Evolutionary conservation across 306 rosid species (phyloP), one percentile per base, ranked within the genome.

Genomic region (Pyrus communis): DNA sequence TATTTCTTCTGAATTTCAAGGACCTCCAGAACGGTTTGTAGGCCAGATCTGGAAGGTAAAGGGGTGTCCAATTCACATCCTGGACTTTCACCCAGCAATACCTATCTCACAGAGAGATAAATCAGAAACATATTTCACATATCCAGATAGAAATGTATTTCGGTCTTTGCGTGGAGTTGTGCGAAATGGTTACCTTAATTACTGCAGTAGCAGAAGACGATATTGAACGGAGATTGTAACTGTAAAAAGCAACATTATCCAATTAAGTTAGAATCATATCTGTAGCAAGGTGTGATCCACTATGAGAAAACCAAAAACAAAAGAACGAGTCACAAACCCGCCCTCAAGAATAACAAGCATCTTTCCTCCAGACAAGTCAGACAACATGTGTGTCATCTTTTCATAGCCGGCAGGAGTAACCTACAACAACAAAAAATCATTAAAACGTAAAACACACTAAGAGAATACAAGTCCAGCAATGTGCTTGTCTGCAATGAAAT

Each of bases 291-390:
- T 51, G 55, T 17, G 21, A 51, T 51, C 55, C 55, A 51, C 38
- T 54, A 38, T 51, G 57, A 75, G 22, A 74, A 60, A 80, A 70
- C 77, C 54, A 71, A 40, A 19, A 75, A 40, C 21, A 67, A 80
- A 85, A 81, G 80, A 83, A 70, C 73, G 70, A 88, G 81, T 55
- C 67, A 88, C 99, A 75, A 64, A 95, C 99, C 97, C 97, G 82
- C 97, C 99, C 91, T 91, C 97, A 45, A 95, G 97, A 86, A 92
- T 91, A 75, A 95, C 98, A 70, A 95, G 96, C 88, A 95, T 72
- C 87, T 95, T 95, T 86, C 99, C 99, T 73, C 91, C 88, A 73
- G 93, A 91, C 72, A 90, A 78, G 76, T 73, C 81, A 69, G 84
- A 87, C 91, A 92, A 82, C 96, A 95, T 84, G 61, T 85, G 86